Conservation (phyloP, 1,284 basidiomycete species). For the Apiotrichum brassicae region DNA sequence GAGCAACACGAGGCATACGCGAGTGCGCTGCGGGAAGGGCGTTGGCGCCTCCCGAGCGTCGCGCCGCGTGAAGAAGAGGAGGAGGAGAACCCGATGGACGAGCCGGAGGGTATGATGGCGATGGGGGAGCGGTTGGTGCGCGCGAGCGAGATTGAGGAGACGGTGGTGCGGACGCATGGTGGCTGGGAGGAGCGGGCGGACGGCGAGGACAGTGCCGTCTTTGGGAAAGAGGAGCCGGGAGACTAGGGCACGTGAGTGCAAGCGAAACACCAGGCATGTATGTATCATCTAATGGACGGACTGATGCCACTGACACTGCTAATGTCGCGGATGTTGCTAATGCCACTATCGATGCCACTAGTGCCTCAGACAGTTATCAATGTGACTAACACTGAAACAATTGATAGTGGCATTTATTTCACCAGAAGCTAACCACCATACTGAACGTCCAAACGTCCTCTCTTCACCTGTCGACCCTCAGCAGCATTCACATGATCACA, state of each 20-base stretch:
- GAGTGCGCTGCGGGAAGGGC: conserved; percentile 31
- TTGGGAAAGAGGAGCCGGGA: conserved; percentile 39
- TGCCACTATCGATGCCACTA: no score
- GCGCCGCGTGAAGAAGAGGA: conserved; percentile 31
- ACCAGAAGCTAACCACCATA: no score
- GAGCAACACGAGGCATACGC: conserved; percentile 41
- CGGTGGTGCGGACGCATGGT: conserved; percentile 31
- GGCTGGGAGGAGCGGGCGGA: conserved; percentile 41
- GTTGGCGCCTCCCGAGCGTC: conserved; percentile 34
- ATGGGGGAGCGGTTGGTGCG: conserved; percentile 36
- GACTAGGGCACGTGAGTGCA: conserved; percentile 15
- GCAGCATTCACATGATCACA: no score
- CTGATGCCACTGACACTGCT: no score
- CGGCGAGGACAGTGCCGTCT: conserved; percentile 39
- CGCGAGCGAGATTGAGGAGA: conserved; percentile 39
- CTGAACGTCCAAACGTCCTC: no score
- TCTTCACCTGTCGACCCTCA: no score
- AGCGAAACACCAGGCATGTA: no score
- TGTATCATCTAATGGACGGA: no score
- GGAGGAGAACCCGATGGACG: conserved; percentile 43
- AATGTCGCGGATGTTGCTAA: no score
- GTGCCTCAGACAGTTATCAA: no score
- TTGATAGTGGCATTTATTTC: no score
- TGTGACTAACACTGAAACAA: no score
- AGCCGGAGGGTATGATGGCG: conserved; percentile 36